Conservation (phyloP, 192 early-diverging fungal genomes). For the Chytriomyces hyalinus region DNA sequence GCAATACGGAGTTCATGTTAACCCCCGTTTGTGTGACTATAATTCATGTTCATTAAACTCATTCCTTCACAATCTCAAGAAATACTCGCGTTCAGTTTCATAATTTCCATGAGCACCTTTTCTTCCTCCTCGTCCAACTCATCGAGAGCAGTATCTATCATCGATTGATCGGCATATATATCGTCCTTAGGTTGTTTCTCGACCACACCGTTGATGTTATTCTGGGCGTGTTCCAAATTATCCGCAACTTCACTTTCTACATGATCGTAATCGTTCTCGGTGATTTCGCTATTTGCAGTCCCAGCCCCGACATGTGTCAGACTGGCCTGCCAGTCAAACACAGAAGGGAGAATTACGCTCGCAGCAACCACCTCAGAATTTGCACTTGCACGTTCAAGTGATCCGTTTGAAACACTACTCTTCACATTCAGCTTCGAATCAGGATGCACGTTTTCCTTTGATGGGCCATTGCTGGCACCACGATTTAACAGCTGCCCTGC, state of each 20-base stretch:
- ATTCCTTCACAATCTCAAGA: not conserved
- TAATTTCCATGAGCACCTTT: not conserved
- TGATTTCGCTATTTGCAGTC: not conserved
- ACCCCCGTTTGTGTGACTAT: no score
- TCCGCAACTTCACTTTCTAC: not conserved
- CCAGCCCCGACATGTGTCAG: no score
- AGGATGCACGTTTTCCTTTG: no score
- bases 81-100: not conserved
- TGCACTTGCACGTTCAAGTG: no score
- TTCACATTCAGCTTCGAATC: no score
- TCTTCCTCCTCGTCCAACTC: not conserved
- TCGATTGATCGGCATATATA: no score
- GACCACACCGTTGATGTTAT: no score
- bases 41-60: not conserved
- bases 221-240: no score
- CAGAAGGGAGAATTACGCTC: not conserved
- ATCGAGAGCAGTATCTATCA: not conserved
- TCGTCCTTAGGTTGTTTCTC: no score
- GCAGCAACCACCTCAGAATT: not conserved
- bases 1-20: no score
- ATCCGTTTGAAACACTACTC: no score
- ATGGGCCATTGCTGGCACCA: no score
- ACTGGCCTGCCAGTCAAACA: not conserved
- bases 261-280: not conserved
- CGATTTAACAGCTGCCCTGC: not conserved